These are phyloP conservation scores for Pisolithus marmoratus DNA, from an alignment of 768 basidiomycete species.

Conservation along the genomic window DNA sequence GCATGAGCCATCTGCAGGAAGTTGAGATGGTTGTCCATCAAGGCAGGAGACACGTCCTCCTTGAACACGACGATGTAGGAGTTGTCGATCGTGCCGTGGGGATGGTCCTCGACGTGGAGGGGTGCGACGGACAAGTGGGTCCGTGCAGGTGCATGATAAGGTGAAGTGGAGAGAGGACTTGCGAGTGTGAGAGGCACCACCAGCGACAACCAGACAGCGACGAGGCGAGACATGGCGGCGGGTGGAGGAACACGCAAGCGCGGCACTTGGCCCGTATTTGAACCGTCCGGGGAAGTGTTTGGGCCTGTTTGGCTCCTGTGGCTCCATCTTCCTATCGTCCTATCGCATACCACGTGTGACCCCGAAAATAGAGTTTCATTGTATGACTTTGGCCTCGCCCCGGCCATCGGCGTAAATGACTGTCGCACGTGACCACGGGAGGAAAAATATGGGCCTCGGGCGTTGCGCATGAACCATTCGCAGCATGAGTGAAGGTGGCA, in stretches of 20 bases:
- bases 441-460: too few relatives aligned
- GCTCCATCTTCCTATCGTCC: constrained; percentile 3
- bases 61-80: constrained; percentile 95
- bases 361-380: too few relatives aligned
- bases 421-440: too few relatives aligned
- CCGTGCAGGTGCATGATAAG: constrained; percentile 30
- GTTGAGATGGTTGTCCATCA: constrained; percentile 73
- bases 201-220: constrained; percentile 28
- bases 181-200: constrained; percentile 35
- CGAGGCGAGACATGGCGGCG: constrained; percentile 29
- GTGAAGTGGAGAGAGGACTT: constrained; percentile 41
- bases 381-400: too few relatives aligned
- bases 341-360: too few relatives aligned
- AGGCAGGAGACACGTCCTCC: constrained; percentile 49
- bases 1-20: constrained; percentile 64
- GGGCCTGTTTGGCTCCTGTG: constrained; percentile 25
- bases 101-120: constrained; percentile 50
- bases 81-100: constrained; percentile 74
- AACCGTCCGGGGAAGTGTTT: constrained; percentile 14
- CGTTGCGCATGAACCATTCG: too few relatives aligned
- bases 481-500: too few relatives aligned
- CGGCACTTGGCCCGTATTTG: constrained; percentile 18
- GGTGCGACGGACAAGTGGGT: constrained; percentile 55
- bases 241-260: constrained; percentile 9
- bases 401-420: too few relatives aligned